These are phyloP conservation scores for Rhodosporidiobolus sp. DNA, from an alignment of 768 basidiomycete species.

Conservation along the genomic window DNA sequence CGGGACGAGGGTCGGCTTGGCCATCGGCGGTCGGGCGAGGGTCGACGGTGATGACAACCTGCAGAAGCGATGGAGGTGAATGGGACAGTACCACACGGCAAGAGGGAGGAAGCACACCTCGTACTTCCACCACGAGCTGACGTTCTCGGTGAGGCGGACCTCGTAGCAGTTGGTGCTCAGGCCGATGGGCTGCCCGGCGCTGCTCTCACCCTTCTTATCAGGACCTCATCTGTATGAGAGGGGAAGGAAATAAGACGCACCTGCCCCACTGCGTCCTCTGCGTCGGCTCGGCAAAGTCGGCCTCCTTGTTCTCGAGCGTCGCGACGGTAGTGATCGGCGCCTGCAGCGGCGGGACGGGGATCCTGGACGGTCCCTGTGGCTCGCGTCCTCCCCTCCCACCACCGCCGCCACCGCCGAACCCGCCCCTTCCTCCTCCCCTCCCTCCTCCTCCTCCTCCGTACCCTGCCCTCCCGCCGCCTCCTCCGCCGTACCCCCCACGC, in stretches of 20 bases:
- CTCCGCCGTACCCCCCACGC: not conserved
- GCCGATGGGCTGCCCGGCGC: not conserved
- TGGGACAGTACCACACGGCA: no score
- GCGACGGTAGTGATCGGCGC: not conserved
- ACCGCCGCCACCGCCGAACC: not conserved
- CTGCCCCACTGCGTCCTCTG: no score
- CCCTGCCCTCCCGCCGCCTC: not conserved
- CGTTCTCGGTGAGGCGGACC: not conserved
- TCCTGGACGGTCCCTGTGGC: not conserved
- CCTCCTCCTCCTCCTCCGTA: not conserved
- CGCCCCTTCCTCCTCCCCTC: not conserved
- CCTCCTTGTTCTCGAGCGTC: not conserved
- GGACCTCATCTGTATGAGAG: not conserved
- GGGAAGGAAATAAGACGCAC: not conserved
- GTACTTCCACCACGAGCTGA: slow-evolving; percentile 10
- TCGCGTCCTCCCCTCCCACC: not conserved
- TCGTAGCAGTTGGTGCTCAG: slow-evolving; percentile 1
- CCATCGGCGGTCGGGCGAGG: not conserved
- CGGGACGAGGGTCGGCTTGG: not conserved
- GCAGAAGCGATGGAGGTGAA: not conserved
- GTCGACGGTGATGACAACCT: slow-evolving; percentile 9
- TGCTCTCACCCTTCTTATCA: no score
- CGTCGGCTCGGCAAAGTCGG: no score
- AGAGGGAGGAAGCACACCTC: slow-evolving; percentile 3
- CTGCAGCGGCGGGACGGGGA: not conserved